These are phyloP conservation scores for Dendrobium huoshanense DNA, from an alignment of 106 monocot species.

Conservation along the genomic window DNA sequence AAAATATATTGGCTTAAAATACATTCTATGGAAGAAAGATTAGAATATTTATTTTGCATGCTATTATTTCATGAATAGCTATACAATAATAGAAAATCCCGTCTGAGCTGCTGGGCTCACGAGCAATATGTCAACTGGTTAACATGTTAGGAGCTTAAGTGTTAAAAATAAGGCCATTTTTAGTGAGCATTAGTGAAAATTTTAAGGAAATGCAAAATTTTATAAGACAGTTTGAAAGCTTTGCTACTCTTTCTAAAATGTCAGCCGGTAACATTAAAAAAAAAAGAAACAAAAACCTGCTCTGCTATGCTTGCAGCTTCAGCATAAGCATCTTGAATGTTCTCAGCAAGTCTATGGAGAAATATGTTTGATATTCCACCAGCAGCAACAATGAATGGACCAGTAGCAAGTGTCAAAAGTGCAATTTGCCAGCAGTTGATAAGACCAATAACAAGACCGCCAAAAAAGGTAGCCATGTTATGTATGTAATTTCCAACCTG, in stretches of 20 bases:
- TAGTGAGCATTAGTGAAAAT: background rate
- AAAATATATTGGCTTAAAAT: background rate
- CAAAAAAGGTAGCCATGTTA: constrained; percentile 98
- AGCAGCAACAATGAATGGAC: constrained; percentile 97
- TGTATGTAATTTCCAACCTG: constrained; percentile 99
- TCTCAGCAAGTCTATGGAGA: constrained; percentile 96
- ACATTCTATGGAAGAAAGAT: background rate
- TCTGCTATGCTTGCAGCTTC: constrained; percentile 97
- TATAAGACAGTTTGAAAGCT: background rate
- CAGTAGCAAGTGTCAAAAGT: constrained; percentile 83
- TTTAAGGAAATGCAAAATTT: background rate
- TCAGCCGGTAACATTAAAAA: background rate
- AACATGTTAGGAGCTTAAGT: too few relatives aligned
- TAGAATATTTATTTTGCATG: background rate
- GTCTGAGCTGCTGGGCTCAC: too few relatives aligned
- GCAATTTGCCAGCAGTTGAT: constrained; percentile 99
- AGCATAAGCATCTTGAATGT: constrained; percentile 99
- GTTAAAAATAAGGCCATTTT: too few relatives aligned
- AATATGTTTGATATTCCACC: constrained; percentile 99
- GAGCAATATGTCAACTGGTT: too few relatives aligned
- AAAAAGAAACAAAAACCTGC: constrained; percentile 45
- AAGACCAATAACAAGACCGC: constrained; percentile 87
- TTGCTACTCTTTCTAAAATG: background rate
- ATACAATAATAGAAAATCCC: too few relatives aligned
- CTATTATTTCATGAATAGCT: too few relatives aligned